phyloP scores from a whole-genome alignment of 495 filamentous ascomycete genomes.

The Clavariopsis aquatica region DNA sequence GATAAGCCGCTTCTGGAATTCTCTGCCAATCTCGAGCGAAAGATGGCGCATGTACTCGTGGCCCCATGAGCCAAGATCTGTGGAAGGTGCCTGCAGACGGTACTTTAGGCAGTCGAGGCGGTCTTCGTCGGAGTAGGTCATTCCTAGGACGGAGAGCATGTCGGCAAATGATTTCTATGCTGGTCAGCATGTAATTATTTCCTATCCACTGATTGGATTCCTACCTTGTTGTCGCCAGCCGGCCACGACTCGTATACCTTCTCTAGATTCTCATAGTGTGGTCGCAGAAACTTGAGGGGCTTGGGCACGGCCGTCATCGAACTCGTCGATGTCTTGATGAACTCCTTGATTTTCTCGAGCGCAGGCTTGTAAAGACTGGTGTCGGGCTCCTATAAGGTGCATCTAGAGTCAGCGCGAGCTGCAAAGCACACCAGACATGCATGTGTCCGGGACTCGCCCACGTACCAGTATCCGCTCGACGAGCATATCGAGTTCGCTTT shows the following conservation, averaged over 20 bases:
- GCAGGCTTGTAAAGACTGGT: constrained; percentile 85
- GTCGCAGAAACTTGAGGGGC: constrained; percentile 95
- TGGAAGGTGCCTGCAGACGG: constrained; percentile 81
- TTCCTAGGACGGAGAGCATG: constrained; percentile 94
- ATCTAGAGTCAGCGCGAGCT: constrained; percentile 20
- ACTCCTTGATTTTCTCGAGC: constrained; percentile 91
- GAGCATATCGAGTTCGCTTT: constrained; percentile 97
- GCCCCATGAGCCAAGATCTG: constrained; percentile 95
- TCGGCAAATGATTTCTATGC: constrained; percentile 78
- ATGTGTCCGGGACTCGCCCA: background rate
- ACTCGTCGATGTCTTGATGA: constrained; percentile 97
- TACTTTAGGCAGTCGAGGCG: constrained; percentile 95
- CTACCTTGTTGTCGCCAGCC: constrained; percentile 75
- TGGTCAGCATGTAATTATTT: constrained; percentile 4
- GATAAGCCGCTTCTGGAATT: constrained; percentile 77
- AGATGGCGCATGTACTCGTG: constrained; percentile 98
- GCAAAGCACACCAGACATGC: constrained; percentile 11
- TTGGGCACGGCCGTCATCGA: constrained; percentile 99
- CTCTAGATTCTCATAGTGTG: constrained; percentile 86
- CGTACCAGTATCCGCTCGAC: constrained; percentile 90
- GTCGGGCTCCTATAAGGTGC: constrained; percentile 73
- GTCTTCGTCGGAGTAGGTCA: constrained; percentile 98
- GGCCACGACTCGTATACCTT: constrained; percentile 87
- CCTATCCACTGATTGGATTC: background rate
- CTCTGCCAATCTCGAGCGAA: constrained; percentile 92